Conservation (phyloP, 164 flowering plant species). For the Euptelea pleiosperma region DNA sequence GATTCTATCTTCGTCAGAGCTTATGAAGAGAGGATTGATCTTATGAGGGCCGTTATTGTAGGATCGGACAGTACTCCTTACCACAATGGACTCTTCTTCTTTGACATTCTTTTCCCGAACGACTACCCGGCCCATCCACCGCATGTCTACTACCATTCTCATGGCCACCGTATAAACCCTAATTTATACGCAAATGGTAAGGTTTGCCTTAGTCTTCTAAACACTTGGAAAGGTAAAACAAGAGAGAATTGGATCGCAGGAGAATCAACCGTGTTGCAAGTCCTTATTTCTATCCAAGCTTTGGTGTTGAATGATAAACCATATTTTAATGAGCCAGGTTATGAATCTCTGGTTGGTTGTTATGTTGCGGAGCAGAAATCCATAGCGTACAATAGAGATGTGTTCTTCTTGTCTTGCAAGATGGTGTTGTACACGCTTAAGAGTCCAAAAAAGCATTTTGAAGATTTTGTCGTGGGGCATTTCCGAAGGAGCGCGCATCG, state of each 20-base stretch:
- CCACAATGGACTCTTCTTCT: constrained; percentile 41
- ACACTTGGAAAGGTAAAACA: constrained; percentile 22
- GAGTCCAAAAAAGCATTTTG: constrained; percentile 29
- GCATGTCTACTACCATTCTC: constrained; percentile 21
- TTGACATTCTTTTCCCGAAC: constrained; percentile 32
- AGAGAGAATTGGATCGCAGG: constrained; percentile 23
- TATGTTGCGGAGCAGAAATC: constrained; percentile 5
- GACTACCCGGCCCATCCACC: constrained; percentile 34
- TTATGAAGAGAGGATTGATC: constrained; percentile 29
- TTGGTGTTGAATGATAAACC: constrained; percentile 32
- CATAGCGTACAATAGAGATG: constrained; percentile 17
- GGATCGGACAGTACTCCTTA: constrained; percentile 40
- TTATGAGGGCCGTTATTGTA: constrained; percentile 36
- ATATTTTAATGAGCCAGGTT: constrained; percentile 27
- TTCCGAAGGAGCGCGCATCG: no score
- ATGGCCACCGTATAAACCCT: constrained; percentile 27
- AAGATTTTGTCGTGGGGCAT: constrained; percentile 24
- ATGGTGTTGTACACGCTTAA: constrained; percentile 14
- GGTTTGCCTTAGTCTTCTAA: constrained; percentile 26
- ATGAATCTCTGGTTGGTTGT: not conserved
- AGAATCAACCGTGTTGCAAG: constrained; percentile 27
- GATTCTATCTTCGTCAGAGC: constrained; percentile 19
- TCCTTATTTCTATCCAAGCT: constrained; percentile 32
- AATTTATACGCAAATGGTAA: constrained; percentile 25
- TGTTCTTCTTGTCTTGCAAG: constrained; percentile 24